Conservation (phyloP, 331 rosid genomes). For the Malus hybrid region DNA sequence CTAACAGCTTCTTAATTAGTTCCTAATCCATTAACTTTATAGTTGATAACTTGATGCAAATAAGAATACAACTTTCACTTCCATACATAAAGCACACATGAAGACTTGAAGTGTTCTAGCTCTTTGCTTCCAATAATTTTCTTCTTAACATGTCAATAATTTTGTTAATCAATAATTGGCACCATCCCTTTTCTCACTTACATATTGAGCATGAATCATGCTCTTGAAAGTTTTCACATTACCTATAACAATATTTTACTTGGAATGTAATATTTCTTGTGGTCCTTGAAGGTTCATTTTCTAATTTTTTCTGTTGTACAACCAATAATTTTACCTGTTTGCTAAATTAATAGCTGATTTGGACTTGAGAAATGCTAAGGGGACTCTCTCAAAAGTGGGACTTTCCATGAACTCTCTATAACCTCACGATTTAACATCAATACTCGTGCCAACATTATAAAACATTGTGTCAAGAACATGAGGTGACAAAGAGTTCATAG, state of each 20-base stretch:
- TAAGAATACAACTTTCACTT: not conserved
- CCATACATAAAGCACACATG: not conserved
- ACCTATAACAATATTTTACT: no score
- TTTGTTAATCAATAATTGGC: not conserved
- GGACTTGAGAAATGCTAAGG: not conserved
- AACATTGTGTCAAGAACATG: no score
- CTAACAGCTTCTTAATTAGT: not conserved
- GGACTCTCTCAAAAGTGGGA: no score
- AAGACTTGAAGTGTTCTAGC: not conserved
- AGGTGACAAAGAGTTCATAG: no score
- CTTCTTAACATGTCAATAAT: not conserved
- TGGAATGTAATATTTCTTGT: no score
- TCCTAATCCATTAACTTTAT: not conserved
- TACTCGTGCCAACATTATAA: no score
- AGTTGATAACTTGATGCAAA: constrained; percentile 30
- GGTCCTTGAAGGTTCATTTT: no score
- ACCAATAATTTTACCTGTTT: not conserved
- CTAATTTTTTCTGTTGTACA: not conserved
- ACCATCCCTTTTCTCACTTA: not conserved
- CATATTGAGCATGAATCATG: not conserved
- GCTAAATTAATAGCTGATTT: not conserved
- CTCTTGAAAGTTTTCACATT: no score
- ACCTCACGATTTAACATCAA: no score
- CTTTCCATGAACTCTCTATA: no score
- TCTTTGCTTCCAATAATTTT: not conserved